phyloP scores from a whole-genome alignment of 495 filamentous ascomycete species.

The Aspergillus mulundensis region DNA sequence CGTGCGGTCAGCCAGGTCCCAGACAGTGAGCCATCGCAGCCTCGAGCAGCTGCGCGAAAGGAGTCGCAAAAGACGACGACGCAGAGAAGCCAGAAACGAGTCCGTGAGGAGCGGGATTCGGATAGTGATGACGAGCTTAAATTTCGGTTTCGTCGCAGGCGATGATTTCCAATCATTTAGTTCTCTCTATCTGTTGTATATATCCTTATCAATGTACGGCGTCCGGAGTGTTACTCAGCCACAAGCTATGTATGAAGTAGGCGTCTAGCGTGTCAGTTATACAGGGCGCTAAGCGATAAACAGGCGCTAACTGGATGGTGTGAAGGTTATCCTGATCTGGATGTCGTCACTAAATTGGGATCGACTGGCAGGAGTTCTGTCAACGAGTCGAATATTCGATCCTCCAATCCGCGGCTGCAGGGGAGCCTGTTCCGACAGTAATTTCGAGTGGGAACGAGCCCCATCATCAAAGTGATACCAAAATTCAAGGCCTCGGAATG shows the following conservation, averaged over 20 bases:
- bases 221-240: not conserved
- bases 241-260: not conserved
- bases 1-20: constrained; percentile 12
- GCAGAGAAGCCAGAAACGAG: constrained; percentile 40
- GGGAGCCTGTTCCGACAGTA: not conserved
- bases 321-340: not conserved
- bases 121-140: constrained; percentile 52
- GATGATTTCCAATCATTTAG: constrained; percentile 16
- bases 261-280: not conserved
- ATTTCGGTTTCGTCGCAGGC: constrained; percentile 57
- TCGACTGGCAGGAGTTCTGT: not conserved
- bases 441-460: not conserved
- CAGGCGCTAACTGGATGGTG: not conserved
- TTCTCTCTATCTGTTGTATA: not conserved
- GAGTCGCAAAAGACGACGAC: constrained; percentile 12
- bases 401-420: not conserved
- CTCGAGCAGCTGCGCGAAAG: constrained; percentile 7
- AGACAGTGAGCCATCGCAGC: constrained; percentile 18
- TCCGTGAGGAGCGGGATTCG: constrained; percentile 32
- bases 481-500: not conserved
- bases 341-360: not conserved
- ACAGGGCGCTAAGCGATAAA: not conserved
- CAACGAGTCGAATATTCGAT: not conserved
- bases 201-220: not conserved
- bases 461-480: not conserved